These are phyloP conservation scores for maize (Zea mays) DNA, from an alignment of 176 grass and related monocot species.

Conservation along the genomic window DNA sequence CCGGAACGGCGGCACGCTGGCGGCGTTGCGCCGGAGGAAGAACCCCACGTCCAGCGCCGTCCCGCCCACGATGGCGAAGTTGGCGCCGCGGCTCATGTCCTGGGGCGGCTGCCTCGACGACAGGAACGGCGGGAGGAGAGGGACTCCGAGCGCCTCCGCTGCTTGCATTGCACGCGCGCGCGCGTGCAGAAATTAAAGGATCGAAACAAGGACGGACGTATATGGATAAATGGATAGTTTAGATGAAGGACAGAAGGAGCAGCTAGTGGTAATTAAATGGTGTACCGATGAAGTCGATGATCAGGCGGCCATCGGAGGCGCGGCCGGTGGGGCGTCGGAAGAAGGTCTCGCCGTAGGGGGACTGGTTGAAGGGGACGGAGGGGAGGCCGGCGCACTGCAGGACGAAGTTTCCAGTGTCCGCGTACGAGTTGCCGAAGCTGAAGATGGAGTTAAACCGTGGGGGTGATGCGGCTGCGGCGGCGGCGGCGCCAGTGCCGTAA, in stretches of 20 bases:
- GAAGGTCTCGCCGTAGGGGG: conserved; percentile 63
- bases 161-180: background rate
- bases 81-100: conserved; percentile 44
- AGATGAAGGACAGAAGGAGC: background rate
- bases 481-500: background rate
- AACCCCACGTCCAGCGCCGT: conserved; percentile 57
- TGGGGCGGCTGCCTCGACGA: background rate
- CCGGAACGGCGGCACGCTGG: conserved; percentile 49
- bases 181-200: background rate
- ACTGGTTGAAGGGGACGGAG: conserved; percentile 42
- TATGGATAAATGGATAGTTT: no score
- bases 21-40: conserved; percentile 42
- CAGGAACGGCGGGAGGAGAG: conserved; percentile 51
- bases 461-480: background rate
- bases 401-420: conserved; percentile 72
- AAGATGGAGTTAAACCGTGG: conserved; percentile 52
- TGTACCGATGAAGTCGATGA: conserved; percentile 73
- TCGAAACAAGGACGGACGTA: no score
- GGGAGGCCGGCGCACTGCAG: conserved; percentile 41
- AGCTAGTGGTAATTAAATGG: background rate
- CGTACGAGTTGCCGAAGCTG: conserved; percentile 69
- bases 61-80: conserved; percentile 64
- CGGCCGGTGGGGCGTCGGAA: conserved; percentile 58
- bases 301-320: conserved; percentile 62
- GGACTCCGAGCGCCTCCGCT: conserved; percentile 59